Conservation (phyloP, 768 basidiomycete species). For the Cyathus striatus region DNA sequence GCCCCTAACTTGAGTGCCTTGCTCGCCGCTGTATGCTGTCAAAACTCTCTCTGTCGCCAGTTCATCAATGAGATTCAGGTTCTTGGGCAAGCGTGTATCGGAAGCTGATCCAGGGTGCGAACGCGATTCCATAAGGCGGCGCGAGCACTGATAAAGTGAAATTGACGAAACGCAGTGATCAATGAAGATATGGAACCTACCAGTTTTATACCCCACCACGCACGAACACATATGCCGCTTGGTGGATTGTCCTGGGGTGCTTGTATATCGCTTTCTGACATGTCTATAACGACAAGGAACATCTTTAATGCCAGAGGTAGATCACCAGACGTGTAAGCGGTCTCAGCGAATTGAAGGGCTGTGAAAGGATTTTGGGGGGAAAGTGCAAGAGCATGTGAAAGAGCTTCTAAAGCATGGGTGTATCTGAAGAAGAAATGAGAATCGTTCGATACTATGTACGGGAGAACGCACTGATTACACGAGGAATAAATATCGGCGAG, state of each 20-base stretch:
- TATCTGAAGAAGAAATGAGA: conserved; percentile 43
- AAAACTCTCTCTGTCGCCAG: conserved; percentile 69
- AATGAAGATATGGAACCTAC: conserved; percentile 36
- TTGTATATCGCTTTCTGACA: conserved; percentile 57
- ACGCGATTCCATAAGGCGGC: conserved; percentile 42
- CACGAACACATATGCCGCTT: conserved; percentile 56
- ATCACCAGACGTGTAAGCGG: conserved; percentile 77
- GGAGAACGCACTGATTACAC: conserved; percentile 60
- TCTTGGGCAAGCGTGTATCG: conserved; percentile 52
- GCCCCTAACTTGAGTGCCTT: conserved; percentile 33
- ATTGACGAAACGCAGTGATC: background rate
- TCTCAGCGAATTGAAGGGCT: conserved; percentile 82
- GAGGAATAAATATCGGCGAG: conserved; percentile 76
- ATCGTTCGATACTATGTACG: background rate
- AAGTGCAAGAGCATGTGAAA: conserved; percentile 79
- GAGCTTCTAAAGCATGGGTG: conserved; percentile 61
- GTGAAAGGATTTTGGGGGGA: conserved; percentile 85
- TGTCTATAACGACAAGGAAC: conserved; percentile 76
- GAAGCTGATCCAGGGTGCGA: conserved; percentile 45
- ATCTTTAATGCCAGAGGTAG: conserved; percentile 72
- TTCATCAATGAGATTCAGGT: conserved; percentile 56
- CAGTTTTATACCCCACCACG: conserved; percentile 82
- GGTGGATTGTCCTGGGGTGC: conserved; percentile 34
- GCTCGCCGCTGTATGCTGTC: conserved; percentile 51
- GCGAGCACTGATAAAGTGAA: conserved; percentile 44